Conservation (phyloP, 768 basidiomycete genomes). For the Naganishia friedmannii region DNA sequence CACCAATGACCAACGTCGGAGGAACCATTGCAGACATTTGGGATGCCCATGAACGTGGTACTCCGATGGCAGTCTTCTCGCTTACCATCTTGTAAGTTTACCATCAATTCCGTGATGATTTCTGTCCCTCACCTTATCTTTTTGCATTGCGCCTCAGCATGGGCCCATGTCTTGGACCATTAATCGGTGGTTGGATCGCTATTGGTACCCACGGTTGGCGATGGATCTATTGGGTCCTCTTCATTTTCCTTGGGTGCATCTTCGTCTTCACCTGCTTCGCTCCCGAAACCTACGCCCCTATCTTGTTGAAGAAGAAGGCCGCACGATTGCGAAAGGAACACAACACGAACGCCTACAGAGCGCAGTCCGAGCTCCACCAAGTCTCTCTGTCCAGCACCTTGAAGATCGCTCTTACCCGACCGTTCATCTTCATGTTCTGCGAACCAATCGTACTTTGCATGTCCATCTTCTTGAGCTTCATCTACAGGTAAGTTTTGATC, state of each 20-base stretch:
- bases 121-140: background rate
- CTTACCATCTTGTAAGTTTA: slow-evolving; percentile 39
- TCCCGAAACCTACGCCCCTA: slow-evolving; percentile 51
- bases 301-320: slow-evolving; percentile 47
- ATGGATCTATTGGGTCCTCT: slow-evolving; percentile 41
- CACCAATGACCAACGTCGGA: slow-evolving; percentile 45
- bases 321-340: slow-evolving; percentile 43
- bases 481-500: slow-evolving; percentile 33
- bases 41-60: slow-evolving; percentile 44
- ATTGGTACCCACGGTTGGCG: slow-evolving; percentile 37
- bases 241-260: slow-evolving; percentile 33
- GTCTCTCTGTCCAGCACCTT: slow-evolving; percentile 54
- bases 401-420: slow-evolving; percentile 61
- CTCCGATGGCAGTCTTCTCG: slow-evolving; percentile 48
- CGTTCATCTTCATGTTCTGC: slow-evolving; percentile 56
- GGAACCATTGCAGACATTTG: slow-evolving; percentile 45
- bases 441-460: slow-evolving; percentile 42
- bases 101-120: background rate
- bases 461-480: slow-evolving; percentile 39
- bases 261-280: slow-evolving; percentile 41
- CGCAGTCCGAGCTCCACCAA: slow-evolving; percentile 37
- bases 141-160: slow-evolving; percentile 22
- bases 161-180: slow-evolving; percentile 38
- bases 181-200: slow-evolving; percentile 40
- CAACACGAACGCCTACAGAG: slow-evolving; percentile 40